Conservation (phyloP, 2,329 filamentous ascomycete genomes). For the Verticillium nubilum region DNA sequence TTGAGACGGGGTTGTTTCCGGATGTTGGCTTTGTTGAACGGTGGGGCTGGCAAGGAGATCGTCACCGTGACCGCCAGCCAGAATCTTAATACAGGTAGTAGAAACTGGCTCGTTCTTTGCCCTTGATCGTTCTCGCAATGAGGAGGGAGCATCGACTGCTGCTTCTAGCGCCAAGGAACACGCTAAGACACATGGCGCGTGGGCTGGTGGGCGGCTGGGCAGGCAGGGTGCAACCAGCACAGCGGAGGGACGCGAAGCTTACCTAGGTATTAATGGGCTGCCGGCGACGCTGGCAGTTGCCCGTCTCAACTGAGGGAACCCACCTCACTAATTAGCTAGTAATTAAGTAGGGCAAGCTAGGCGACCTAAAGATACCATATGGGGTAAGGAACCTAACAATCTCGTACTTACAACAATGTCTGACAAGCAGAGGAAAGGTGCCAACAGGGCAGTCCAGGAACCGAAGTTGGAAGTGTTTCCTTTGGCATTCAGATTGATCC, state of each 20-base stretch:
- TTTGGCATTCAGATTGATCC: not conserved
- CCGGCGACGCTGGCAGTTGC: not conserved
- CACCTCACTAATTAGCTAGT: no score
- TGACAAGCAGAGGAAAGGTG: no score
- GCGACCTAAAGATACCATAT: no score
- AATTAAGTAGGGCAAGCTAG: no score
- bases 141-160: not conserved
- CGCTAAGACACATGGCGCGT: not conserved
- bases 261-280: no score
- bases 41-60: not conserved
- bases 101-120: not conserved
- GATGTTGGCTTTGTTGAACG: not conserved
- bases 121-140: not conserved
- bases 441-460: no score
- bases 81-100: not conserved
- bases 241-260: not conserved
- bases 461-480: no score
- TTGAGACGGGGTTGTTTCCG: no score
- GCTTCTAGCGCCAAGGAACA: not conserved
- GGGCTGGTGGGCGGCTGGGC: not conserved
- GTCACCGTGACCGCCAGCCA: not conserved
- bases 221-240: not conserved
- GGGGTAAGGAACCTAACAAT: no score
- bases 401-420: no score
- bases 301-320: no score